Conservation (phyloP, 495 filamentous ascomycete genomes). For the Aspergillus nanangensis region DNA sequence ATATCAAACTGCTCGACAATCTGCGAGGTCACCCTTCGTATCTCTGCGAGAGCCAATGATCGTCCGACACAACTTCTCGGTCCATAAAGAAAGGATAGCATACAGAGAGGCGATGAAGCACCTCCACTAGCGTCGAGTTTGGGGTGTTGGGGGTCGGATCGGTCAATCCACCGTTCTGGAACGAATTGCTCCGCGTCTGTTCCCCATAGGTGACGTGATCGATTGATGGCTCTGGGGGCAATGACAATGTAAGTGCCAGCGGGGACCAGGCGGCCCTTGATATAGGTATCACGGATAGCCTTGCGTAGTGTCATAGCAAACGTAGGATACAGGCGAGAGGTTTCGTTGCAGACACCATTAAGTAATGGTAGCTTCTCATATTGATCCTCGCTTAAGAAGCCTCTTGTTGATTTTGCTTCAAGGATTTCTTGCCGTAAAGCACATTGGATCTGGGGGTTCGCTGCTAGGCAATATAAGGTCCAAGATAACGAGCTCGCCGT, state of each 20-base stretch:
- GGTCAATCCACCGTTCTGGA: slow-evolving; percentile 36
- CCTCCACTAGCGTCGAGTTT: background rate
- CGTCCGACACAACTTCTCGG: slow-evolving; percentile 7
- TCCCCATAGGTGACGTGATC: slow-evolving; percentile 28
- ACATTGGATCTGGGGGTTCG: slow-evolving; percentile 37
- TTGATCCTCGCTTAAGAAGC: slow-evolving; percentile 17
- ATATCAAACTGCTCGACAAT: background rate
- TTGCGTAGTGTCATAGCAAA: slow-evolving; percentile 70
- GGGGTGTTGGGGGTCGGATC: background rate
- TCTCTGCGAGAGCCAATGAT: background rate
- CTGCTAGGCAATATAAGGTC: slow-evolving; percentile 42
- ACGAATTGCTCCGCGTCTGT: slow-evolving; percentile 37
- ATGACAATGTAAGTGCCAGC: slow-evolving; percentile 26
- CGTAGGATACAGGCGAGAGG: slow-evolving; percentile 67
- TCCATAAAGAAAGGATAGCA: slow-evolving; percentile 8
- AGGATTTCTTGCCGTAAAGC: slow-evolving; percentile 29
- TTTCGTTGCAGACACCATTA: slow-evolving; percentile 64
- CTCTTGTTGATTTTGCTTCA: slow-evolving; percentile 31
- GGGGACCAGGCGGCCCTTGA: slow-evolving; percentile 22
- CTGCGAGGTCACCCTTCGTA: background rate
- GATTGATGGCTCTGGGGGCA: slow-evolving; percentile 29
- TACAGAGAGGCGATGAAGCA: background rate
- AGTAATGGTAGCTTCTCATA: slow-evolving; percentile 59
- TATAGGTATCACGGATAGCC: slow-evolving; percentile 44
- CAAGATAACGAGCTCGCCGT: slow-evolving; percentile 46